Percentiles rank a stretch among this genome's conserved stretches.
phyloP scores from a whole-genome alignment of 495 filamentous ascomycete species.

The Cercophora sp. region DNA sequence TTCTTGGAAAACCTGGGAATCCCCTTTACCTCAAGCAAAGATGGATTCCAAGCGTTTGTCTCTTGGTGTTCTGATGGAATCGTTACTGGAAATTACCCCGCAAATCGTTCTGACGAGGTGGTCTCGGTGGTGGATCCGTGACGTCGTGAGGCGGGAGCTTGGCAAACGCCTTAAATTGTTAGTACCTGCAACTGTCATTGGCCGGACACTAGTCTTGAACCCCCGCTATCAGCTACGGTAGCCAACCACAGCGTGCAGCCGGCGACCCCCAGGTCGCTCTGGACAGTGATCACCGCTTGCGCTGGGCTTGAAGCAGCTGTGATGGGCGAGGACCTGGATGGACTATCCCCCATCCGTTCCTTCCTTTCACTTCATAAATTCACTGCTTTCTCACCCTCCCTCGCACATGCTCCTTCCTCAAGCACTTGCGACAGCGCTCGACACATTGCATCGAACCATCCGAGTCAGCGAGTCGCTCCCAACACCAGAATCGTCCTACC shows the following conservation, averaged over 20 bases:
- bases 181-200: conserved; percentile 22
- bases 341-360: neutral
- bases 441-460: neutral
- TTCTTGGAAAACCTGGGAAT: neutral
- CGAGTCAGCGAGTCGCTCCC: conserved; percentile 6
- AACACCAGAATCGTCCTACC: neutral
- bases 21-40: neutral
- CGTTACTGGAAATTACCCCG: conserved; percentile 14
- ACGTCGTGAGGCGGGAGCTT: conserved; percentile 12
- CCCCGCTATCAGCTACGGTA: conserved; percentile 11
- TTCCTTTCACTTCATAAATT: neutral
- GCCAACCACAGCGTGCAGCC: too few species aligned
- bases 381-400: neutral
- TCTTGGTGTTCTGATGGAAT: neutral
- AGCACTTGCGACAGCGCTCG: too few species aligned
- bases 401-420: neutral
- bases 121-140: conserved; percentile 11
- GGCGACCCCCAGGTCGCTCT: too few species aligned
- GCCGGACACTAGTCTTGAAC: neutral
- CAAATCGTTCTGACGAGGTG: conserved; percentile 12
- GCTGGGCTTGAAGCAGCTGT: neutral
- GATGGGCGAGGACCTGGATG: conserved; percentile 3
- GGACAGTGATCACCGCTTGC: conserved; percentile 10
- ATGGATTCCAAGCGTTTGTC: neutral
- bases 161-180: conserved; percentile 15